Percentiles rank a stretch among this genome's conserved stretches.
Conservation (phyloP, 441 rosid species). For the Rhodomyrtus psidioides region DNA sequence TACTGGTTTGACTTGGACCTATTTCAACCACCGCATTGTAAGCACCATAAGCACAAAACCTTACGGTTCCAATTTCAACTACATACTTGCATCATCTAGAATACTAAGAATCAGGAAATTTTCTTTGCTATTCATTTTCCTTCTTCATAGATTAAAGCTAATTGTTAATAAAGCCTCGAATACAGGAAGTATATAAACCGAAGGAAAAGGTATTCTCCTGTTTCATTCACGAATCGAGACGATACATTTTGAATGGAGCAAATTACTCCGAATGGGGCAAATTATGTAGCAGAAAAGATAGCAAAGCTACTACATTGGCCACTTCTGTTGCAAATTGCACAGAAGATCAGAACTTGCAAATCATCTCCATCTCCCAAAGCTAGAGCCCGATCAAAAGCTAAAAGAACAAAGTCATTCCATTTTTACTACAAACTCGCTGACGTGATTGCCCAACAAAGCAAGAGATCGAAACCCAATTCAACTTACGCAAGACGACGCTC, state of each 20-base stretch:
- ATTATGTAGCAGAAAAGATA: neutral
- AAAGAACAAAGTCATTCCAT: neutral
- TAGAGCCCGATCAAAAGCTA: neutral
- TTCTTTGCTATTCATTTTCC: neutral
- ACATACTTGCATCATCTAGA: neutral
- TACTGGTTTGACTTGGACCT: conserved; percentile 14
- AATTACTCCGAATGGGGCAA: neutral
- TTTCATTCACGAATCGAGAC: neutral
- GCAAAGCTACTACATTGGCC: neutral
- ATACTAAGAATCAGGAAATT: neutral
- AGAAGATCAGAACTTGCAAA: neutral
- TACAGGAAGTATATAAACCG: neutral
- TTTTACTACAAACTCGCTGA: neutral
- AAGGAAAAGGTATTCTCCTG: neutral
- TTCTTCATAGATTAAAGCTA: neutral
- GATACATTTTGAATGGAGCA: neutral
- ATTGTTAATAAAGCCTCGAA: neutral
- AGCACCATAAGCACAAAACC: neutral
- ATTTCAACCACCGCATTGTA: neutral
- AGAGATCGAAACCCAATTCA: neutral
- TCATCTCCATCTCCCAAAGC: neutral
- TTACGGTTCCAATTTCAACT: neutral
- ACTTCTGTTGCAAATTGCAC: neutral
- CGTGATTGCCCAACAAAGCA: neutral
- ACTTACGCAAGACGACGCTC: too few species aligned